Conservation (phyloP, 176 grass and related monocot species). For the Cenchrus purpureus region DNA sequence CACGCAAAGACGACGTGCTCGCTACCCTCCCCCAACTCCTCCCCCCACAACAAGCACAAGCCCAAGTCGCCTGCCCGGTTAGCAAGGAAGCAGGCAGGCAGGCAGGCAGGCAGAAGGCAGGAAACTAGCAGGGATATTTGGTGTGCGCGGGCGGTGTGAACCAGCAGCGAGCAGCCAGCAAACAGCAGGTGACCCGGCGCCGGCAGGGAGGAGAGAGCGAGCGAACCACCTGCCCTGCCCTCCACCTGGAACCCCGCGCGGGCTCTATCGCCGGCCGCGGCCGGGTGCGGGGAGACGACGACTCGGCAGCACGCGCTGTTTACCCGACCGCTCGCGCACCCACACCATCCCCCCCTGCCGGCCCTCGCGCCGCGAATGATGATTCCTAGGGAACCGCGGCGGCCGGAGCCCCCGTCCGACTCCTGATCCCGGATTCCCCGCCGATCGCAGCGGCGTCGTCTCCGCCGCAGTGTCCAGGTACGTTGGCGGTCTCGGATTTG, state of each 20-base stretch:
- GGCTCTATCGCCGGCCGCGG: neutral
- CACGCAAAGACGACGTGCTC: slow-evolving; percentile 30
- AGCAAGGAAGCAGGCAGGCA: neutral
- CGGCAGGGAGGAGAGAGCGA: neutral
- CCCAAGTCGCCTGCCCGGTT: neutral
- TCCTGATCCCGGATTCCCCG: slow-evolving; percentile 33
- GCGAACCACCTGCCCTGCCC: neutral
- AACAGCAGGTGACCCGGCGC: neutral
- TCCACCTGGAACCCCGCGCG: neutral
- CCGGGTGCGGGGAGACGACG: neutral
- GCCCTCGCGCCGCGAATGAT: slow-evolving; percentile 22
- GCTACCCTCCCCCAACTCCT: neutral
- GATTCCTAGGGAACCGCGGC: slow-evolving; percentile 29
- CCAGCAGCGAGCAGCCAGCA: neutral
- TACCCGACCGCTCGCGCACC: neutral
- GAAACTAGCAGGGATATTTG: slow-evolving; percentile 13
- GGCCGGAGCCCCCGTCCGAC: neutral
- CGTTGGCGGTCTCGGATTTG: slow-evolving; percentile 8
- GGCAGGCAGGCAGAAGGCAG: neutral
- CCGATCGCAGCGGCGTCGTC: neutral
- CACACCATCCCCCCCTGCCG: neutral
- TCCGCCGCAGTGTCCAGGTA: neutral
- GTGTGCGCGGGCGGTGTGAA: slow-evolving; percentile 34
- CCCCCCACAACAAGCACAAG: neutral
- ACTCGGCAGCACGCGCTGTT: neutral